Conservation (phyloP, 2,329 filamentous ascomycete genomes). For the Paecilomyces formosus region DNA sequence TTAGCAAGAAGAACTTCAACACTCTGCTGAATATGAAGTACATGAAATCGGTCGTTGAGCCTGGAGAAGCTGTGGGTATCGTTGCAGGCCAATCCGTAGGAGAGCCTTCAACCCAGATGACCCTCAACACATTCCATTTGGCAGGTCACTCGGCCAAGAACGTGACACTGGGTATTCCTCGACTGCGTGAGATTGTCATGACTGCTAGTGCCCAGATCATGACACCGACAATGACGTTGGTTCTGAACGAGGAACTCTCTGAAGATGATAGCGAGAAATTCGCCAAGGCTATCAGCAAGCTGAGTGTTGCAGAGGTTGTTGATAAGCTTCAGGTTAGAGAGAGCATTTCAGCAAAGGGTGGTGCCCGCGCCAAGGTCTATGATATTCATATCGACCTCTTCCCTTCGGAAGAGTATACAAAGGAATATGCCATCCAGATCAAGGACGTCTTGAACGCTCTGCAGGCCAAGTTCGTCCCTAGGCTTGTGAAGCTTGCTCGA, state of each 20-base stretch:
- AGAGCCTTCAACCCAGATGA: constrained; percentile 98
- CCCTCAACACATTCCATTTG: constrained; percentile 98
- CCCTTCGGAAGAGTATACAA: constrained; percentile 70
- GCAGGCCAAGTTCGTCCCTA: constrained; percentile 70
- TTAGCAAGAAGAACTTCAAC: constrained; percentile 67
- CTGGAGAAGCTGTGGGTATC: constrained; percentile 93
- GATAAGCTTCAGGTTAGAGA: constrained; percentile 77
- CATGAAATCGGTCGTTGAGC: constrained; percentile 81
- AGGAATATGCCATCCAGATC: constrained; percentile 75
- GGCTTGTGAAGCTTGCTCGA: constrained; percentile 61
- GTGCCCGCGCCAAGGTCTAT: constrained; percentile 73
- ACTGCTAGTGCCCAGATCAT: constrained; percentile 84
- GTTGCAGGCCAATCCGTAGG: constrained; percentile 94
- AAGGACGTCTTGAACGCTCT: constrained; percentile 71
- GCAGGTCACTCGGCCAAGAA: constrained; percentile 97
- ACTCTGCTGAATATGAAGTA: constrained; percentile 87
- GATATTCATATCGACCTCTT: constrained; percentile 78
- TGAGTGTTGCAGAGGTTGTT: constrained; percentile 76
- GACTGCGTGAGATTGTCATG: constrained; percentile 96
- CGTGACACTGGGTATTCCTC: constrained; percentile 96
- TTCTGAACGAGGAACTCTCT: constrained; percentile 65
- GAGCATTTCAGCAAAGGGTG: constrained; percentile 62
- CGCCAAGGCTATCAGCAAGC: constrained; percentile 81
- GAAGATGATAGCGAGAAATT: constrained; percentile 66
- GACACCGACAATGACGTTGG: constrained; percentile 69